Conservation (phyloP, 371 early-diverging fungal genomes). For the Dichotomocladium elegans region DNA sequence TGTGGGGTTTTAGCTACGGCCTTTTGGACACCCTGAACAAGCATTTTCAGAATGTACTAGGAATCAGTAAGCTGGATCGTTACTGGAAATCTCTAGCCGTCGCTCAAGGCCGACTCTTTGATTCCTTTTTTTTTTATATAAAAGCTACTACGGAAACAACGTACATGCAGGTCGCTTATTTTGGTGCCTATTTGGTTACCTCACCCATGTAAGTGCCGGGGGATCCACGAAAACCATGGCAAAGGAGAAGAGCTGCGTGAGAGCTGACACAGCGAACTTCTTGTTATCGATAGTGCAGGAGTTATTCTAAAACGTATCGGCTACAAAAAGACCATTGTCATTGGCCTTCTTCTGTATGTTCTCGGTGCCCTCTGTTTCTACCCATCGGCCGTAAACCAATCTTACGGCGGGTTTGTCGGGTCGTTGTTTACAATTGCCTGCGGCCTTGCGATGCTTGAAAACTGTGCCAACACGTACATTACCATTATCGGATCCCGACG, state of each 20-base stretch:
- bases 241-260: too few species aligned
- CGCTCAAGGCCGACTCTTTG: too few species aligned
- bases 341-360: slow-evolving; percentile 39
- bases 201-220: slow-evolving; percentile 37
- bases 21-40: slow-evolving; percentile 46
- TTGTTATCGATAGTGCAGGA: slow-evolving; percentile 28
- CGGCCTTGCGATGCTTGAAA: slow-evolving; percentile 46
- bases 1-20: slow-evolving; percentile 51
- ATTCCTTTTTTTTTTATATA: too few species aligned
- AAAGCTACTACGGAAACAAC: slow-evolving; percentile 43
- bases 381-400: slow-evolving; percentile 28
- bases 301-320: slow-evolving; percentile 34
- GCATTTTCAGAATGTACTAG: slow-evolving; percentile 38
- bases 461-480: slow-evolving; percentile 47
- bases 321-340: slow-evolving; percentile 38
- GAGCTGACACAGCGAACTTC: too few species aligned
- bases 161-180: slow-evolving; percentile 47
- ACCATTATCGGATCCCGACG: slow-evolving; percentile 37
- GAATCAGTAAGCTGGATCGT: slow-evolving; percentile 39
- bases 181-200: slow-evolving; percentile 45
- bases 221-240: too few species aligned
- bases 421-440: slow-evolving; percentile 45
- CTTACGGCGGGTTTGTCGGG: slow-evolving; percentile 42
- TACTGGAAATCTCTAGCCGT: too few species aligned
- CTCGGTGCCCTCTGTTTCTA: slow-evolving; percentile 47